A percentile compares a stretch with the other conserved stretches of the same genome.
These are phyloP conservation scores for Cercospora sesami DNA, from an alignment of 2,329 filamentous ascomycete species.

Conservation along the genomic window DNA sequence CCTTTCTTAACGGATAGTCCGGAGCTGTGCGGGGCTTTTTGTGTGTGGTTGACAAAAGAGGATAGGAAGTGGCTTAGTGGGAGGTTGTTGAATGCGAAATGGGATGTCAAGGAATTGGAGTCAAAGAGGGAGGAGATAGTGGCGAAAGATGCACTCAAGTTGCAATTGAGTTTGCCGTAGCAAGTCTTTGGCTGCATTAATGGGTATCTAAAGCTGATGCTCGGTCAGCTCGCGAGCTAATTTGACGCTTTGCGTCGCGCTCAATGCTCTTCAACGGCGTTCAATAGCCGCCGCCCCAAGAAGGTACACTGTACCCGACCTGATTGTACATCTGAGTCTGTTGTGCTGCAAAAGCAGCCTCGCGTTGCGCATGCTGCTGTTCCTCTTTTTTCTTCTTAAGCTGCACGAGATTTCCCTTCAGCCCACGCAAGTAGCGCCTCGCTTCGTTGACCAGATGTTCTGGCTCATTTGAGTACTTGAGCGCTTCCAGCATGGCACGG, in stretches of 20 bases:
- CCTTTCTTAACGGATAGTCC: constrained; percentile 34
- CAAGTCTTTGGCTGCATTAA: not conserved
- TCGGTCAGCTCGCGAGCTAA: not conserved
- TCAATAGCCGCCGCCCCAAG: constrained; percentile 2
- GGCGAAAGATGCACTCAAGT: constrained; percentile 40
- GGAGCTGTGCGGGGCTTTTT: constrained; percentile 38
- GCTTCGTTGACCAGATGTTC: constrained; percentile 55
- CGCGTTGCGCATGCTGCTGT: constrained; percentile 27
- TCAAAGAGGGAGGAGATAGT: constrained; percentile 39
- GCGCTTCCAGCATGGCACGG: constrained; percentile 61
- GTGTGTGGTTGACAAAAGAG: constrained; percentile 40
- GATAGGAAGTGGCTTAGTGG: constrained; percentile 42
- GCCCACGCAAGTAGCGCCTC: constrained; percentile 57
- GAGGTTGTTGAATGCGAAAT: constrained; percentile 40
- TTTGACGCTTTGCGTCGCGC: not conserved
- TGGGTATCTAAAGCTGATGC: not conserved
- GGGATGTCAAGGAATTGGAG: constrained; percentile 42
- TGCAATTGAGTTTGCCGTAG: constrained; percentile 30
- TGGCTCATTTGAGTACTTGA: constrained; percentile 61
- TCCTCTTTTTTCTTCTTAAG: constrained; percentile 49
- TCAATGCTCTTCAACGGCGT: not conserved
- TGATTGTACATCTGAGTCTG: constrained; percentile 8
- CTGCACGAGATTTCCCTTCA: constrained; percentile 58
- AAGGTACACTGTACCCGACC: constrained; percentile 1
- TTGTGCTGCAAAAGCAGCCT: constrained; percentile 23